Conservation (phyloP, 1,284 basidiomycete genomes). For the Heliocybe sulcata region DNA sequence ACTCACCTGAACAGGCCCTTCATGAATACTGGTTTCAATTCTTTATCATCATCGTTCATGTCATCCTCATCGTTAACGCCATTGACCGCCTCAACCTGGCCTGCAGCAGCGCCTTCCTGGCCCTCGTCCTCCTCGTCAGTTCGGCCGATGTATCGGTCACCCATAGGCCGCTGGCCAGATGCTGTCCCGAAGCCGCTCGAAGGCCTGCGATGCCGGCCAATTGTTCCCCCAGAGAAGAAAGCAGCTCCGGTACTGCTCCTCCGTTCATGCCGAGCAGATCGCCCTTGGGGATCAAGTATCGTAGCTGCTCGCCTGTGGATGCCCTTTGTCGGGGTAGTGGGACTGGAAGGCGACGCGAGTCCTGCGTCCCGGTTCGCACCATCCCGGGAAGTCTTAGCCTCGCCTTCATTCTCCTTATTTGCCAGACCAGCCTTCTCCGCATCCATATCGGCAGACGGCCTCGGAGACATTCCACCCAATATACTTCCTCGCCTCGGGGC, state of each 20-base stretch:
- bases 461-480: slow-evolving; percentile 36
- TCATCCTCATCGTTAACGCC: slow-evolving; percentile 31
- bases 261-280: slow-evolving; percentile 60
- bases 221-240: slow-evolving; percentile 49
- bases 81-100: slow-evolving; percentile 22
- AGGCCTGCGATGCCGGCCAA: slow-evolving; percentile 59
- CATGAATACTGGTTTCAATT: slow-evolving; percentile 84
- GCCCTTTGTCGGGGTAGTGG: slow-evolving; percentile 9
- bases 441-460: slow-evolving; percentile 34
- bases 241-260: slow-evolving; percentile 69
- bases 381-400: slow-evolving; percentile 15
- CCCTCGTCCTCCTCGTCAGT: slow-evolving; percentile 39
- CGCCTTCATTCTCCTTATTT: slow-evolving; percentile 8
- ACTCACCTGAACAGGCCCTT: slow-evolving; percentile 84
- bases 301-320: slow-evolving; percentile 64
- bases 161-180: slow-evolving; percentile 27
- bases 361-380: slow-evolving; percentile 12
- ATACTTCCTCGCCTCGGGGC: slow-evolving; percentile 42
- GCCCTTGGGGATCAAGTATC: slow-evolving; percentile 58
- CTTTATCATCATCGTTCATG: slow-evolving; percentile 45
- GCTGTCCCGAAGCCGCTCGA: slow-evolving; percentile 47
- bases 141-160: slow-evolving; percentile 42
- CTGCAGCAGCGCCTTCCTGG: slow-evolving; percentile 23
- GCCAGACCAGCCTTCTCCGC: slow-evolving; percentile 14
- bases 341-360: background rate